Evolutionary conservation across 1,284 basidiomycete species (phyloP), one percentile per base, ranked within the genome.

Genomic region (Trichosporon inkin): DNA sequence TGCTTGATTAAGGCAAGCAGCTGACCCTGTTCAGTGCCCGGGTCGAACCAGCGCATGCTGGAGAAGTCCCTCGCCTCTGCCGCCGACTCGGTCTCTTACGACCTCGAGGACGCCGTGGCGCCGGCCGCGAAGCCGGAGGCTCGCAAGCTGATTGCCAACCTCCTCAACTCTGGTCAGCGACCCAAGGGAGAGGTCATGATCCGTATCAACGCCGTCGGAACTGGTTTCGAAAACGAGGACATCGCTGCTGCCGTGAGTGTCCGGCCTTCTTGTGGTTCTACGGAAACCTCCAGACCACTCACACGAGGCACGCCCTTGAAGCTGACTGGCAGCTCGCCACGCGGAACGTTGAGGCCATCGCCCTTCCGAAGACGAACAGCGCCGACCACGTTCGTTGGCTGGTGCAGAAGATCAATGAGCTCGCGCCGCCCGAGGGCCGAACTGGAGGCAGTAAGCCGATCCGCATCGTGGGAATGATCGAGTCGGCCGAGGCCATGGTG

Each of bases 51-150:
- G 49, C 82, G 84, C 53, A 90, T 91, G 88, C 84, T 92, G 17
- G 81, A 86, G 69, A 92, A 92, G 71, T 89, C 89, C 0, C 80
- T 88, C 38, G 75, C 70, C 10, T 81, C 81, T 10, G 73, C 77
- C 1, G 86, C 89, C 1, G 90, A 92, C 68, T 82, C 86, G 35
- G 81, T 92, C 34, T 86, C 90, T n/a, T 92, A 90, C 71, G 90
- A 92, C 78, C 81, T 92, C 17, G 90, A 92, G 71, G 90, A 92
- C 72, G 89, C 88, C 60, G 85, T 92, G 0, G 81, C 88, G 6
- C 87, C 87, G 8, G 72, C 78, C 2, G 84, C 87, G 69, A 92
- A 92, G 76, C 72, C 73, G 10, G 77, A 80, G 54, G 88, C 90
- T 0, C 81, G 90, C 62, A 70, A 73, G 2, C 80, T 84, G 19